phyloP scores from a whole-genome alignment of 345 rosid species.

The Eucalyptus albens region DNA sequence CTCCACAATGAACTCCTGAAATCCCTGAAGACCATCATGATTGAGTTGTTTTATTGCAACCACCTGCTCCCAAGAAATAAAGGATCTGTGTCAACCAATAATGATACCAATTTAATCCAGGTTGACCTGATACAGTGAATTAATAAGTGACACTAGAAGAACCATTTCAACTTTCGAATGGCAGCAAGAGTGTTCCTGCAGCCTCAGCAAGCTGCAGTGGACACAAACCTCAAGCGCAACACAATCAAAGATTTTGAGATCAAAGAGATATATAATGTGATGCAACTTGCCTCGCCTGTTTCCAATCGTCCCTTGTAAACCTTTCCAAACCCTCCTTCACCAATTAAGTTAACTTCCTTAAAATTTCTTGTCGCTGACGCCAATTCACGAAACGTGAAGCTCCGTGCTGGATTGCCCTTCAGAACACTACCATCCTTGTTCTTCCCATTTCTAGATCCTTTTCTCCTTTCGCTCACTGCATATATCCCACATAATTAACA shows the following conservation, averaged over 20 bases:
- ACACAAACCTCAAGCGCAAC: not conserved
- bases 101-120: not conserved
- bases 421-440: constrained; percentile 1
- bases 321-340: constrained; percentile 96
- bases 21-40: constrained; percentile 87
- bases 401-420: constrained; percentile 38
- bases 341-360: constrained; percentile 64
- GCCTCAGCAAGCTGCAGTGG: not conserved
- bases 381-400: constrained; percentile 80
- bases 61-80: constrained; percentile 31
- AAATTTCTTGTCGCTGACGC: constrained; percentile 72
- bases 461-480: not conserved
- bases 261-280: not conserved
- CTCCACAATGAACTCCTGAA: constrained; percentile 88
- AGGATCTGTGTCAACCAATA: not conserved
- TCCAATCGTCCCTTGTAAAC: constrained; percentile 84
- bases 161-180: not conserved
- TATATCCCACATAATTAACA: not conserved
- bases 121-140: not conserved
- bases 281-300: constrained; percentile 49
- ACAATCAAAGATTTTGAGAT: not conserved
- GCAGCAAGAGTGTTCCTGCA: not conserved
- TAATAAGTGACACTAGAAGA: not conserved
- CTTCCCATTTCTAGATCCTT: constrained; percentile 4
- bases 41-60: constrained; percentile 90